These are phyloP conservation scores for Zelonia costaricensis DNA, from an alignment of 208 protist genomes.

Conservation along the genomic window DNA sequence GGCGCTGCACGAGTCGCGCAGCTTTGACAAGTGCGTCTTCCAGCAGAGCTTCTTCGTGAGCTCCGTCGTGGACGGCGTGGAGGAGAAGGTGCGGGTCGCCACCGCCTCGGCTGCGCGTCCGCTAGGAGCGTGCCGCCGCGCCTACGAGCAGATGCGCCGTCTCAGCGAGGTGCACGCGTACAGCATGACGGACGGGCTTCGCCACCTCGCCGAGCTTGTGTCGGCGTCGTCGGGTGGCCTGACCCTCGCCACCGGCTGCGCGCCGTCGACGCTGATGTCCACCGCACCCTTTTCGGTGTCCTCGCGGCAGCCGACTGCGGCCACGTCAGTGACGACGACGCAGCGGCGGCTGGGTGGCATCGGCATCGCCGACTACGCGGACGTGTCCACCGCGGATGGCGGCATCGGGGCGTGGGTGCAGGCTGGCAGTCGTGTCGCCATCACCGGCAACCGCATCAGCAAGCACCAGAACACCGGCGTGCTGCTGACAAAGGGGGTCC, in stretches of 20 bases:
- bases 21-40: constrained; percentile 40
- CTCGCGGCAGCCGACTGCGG: neutral
- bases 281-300: neutral
- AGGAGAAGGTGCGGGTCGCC: neutral
- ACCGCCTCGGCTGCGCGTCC: neutral
- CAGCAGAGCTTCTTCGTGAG: constrained; percentile 19
- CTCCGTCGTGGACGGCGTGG: neutral
- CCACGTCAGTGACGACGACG: neutral
- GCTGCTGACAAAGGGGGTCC: constrained; percentile 45
- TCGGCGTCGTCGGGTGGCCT: constrained; percentile 51
- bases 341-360: constrained; percentile 31
- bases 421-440: constrained; percentile 53
- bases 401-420: constrained; percentile 83
- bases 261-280: constrained; percentile 25
- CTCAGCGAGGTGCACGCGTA: constrained; percentile 47
- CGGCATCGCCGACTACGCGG: constrained; percentile 45
- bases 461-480: constrained; percentile 66
- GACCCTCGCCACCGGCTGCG: constrained; percentile 47
- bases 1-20: constrained; percentile 43
- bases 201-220: constrained; percentile 56
- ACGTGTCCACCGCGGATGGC: constrained; percentile 64
- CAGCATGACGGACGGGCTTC: constrained; percentile 48
- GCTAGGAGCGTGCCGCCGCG: constrained; percentile 7
- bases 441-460: constrained; percentile 53
- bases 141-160: constrained; percentile 51